Base-by-base conservation (phyloP, 225 moss, liverwort and hornwort species). In the Ulota crispa region DNA sequence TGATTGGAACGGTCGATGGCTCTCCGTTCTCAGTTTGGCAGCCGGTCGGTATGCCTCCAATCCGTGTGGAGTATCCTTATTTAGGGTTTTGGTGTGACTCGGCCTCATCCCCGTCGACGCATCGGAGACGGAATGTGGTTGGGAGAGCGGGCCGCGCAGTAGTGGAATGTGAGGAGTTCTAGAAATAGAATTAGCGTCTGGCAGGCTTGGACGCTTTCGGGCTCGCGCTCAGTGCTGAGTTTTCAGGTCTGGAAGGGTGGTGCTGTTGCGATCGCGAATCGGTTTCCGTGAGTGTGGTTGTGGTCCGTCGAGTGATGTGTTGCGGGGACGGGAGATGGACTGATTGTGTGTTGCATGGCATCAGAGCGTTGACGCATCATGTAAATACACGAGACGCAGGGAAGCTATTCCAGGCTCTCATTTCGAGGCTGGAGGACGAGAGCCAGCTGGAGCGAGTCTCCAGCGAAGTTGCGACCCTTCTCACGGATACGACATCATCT, bases 371-470 rank as follows among this genome's bases (percentile, higher is more conserved):
- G 83, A 95, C 95, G 62, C 94, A 95, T 82, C 91, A 99, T 86
- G 94, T 99, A 30, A 91, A 92, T 75, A 99, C 95, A 64, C 91
- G 94, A 75, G 94, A 99, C 88, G 75, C 73, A 43, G 92, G 89
- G 36, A 94, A 93, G 80, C 90, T 99, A 54, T 99, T 94, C 69
- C 93, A 93, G 81, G 81, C 80, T 66, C 91, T 99, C 67, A 95
- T 99, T 86, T 87, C 92, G 65, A 92, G 90, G 72, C 88, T 99
- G 84, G 98, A 99, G 83, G 98, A 96, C 88, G 93, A 90, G 45
- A 81, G 89, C 67, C 94, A 94, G 76, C 88, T 99, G 59, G 98
- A 99, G 16, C 86, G 87, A 75, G 94, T 99, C 75, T 91, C 91
- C 21, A 83, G 76, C 39, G 98, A 99, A 91, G 88, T 95, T 74